Percentiles rank a stretch among this genome's conserved stretches.
Conservation (phyloP, 1,284 basidiomycete genomes). For the Mycena sp. region DNA sequence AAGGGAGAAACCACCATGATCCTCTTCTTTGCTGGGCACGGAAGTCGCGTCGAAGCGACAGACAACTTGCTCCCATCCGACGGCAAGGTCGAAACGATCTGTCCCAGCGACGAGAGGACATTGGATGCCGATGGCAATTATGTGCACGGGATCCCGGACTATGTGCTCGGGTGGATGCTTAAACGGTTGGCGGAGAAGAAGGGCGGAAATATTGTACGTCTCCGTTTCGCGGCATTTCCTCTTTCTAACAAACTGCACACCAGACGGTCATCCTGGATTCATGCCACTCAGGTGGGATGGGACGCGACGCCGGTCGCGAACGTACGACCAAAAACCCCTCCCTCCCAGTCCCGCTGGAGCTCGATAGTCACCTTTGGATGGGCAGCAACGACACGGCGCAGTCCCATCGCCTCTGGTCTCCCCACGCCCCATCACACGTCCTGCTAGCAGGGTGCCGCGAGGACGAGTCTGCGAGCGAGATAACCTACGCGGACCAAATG, state of each 20-base stretch:
- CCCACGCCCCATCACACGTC: not conserved
- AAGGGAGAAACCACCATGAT: slow-evolving; percentile 42
- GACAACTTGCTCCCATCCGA: slow-evolving; percentile 39
- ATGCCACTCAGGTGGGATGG: slow-evolving; percentile 48
- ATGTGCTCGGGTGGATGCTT: slow-evolving; percentile 33
- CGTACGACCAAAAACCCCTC: not conserved
- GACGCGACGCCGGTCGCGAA: slow-evolving; percentile 23
- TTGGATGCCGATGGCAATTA: slow-evolving; percentile 11
- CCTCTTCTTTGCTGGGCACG: slow-evolving; percentile 51
- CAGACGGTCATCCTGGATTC: slow-evolving; percentile 52
- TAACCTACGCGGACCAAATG: not conserved
- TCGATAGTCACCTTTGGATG: slow-evolving; percentile 5
- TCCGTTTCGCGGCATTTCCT: not conserved
- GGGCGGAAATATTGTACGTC: slow-evolving; percentile 48
- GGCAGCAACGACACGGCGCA: not conserved
- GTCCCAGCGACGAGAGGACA: slow-evolving; percentile 29
- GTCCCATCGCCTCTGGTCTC: slow-evolving; percentile 4
- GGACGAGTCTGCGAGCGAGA: slow-evolving; percentile 8
- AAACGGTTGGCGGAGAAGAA: slow-evolving; percentile 41
- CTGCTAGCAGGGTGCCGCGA: slow-evolving; percentile 13
- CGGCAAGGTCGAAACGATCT: slow-evolving; percentile 41
- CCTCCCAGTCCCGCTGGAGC: not conserved
- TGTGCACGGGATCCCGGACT: slow-evolving; percentile 44
- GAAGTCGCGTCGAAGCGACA: slow-evolving; percentile 39
- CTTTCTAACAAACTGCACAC: not conserved